These are phyloP conservation scores for Cladosporium oxysporum DNA, from an alignment of 2,329 filamentous ascomycete species.

Conservation along the genomic window DNA sequence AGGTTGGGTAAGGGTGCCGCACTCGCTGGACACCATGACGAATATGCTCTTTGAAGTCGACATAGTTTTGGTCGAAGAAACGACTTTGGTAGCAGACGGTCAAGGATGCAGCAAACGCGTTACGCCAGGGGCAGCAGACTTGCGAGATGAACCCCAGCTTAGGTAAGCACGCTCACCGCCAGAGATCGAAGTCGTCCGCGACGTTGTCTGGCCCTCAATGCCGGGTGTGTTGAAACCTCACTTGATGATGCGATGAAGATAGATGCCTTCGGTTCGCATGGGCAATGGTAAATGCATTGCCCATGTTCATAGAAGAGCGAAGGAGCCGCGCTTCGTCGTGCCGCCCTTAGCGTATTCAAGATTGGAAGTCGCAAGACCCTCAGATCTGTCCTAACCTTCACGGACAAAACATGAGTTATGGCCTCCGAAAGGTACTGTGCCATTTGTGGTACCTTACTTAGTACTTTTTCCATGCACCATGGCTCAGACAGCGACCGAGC, in stretches of 20 bases:
- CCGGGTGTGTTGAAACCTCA: no score
- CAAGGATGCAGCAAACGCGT: neutral
- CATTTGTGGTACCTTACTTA: neutral
- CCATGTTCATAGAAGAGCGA: no score
- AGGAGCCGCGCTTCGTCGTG: neutral
- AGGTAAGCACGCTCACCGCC: neutral
- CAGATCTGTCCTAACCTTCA: neutral
- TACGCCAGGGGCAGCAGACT: neutral
- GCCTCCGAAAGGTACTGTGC: neutral
- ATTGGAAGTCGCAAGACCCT: neutral
- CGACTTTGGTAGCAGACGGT: neutral
- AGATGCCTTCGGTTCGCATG: no score
- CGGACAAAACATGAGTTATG: neutral
- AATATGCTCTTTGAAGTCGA: neutral
- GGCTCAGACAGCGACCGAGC: neutral
- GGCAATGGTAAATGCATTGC: no score
- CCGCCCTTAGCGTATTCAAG: neutral
- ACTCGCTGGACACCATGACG: neutral
- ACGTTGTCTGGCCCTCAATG: neutral
- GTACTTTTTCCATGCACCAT: neutral
- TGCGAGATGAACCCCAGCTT: neutral
- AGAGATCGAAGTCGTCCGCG: no score
- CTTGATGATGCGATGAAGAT: neutral
- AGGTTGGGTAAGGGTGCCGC: neutral
- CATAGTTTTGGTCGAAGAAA: neutral